phyloP scores from a whole-genome alignment of 1,139 yeast genomes.

The Blastobotrys indianensis region DNA sequence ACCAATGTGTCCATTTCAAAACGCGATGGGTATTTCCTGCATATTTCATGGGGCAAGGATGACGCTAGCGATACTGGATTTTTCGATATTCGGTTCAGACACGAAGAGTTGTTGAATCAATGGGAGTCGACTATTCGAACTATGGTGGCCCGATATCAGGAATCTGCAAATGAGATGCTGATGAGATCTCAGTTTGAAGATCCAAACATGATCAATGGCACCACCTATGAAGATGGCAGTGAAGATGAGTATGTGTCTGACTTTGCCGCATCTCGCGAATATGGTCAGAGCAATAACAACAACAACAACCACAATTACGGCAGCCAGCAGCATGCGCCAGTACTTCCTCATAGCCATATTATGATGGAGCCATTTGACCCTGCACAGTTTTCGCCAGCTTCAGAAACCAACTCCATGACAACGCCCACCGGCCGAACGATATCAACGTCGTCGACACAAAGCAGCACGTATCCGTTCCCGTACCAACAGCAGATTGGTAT shows the following conservation, averaged over 20 bases:
- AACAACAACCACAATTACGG: background rate
- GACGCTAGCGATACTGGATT: conserved; percentile 35
- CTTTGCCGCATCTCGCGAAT: conserved; percentile 6
- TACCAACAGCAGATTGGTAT: conserved; percentile 4
- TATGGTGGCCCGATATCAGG: conserved; percentile 26
- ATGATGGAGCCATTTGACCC: conserved; percentile 1
- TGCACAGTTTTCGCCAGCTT: conserved; percentile 2
- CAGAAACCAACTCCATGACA: background rate
- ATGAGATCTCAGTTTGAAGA: conserved; percentile 4
- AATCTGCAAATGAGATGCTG: conserved; percentile 14
- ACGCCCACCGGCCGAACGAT: background rate
- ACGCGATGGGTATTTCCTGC: conserved; percentile 29
- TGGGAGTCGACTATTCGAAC: conserved; percentile 33
- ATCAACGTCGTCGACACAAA: background rate
- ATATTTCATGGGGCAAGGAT: conserved; percentile 34
- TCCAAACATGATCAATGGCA: conserved; percentile 11
- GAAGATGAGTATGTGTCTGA: conserved; percentile 20
- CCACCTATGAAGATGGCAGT: conserved; percentile 21
- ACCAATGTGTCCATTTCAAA: conserved; percentile 29
- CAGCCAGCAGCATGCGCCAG: background rate
- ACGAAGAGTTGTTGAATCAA: conserved; percentile 32
- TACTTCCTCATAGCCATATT: background rate
- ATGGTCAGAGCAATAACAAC: background rate
- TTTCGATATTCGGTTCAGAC: conserved; percentile 34
- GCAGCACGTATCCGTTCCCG: conserved; percentile 1